Evolutionary conservation across 2,329 filamentous ascomycete species (phyloP), one percentile per base, ranked within the genome.

Genomic region (Fusarium sp.): DNA sequence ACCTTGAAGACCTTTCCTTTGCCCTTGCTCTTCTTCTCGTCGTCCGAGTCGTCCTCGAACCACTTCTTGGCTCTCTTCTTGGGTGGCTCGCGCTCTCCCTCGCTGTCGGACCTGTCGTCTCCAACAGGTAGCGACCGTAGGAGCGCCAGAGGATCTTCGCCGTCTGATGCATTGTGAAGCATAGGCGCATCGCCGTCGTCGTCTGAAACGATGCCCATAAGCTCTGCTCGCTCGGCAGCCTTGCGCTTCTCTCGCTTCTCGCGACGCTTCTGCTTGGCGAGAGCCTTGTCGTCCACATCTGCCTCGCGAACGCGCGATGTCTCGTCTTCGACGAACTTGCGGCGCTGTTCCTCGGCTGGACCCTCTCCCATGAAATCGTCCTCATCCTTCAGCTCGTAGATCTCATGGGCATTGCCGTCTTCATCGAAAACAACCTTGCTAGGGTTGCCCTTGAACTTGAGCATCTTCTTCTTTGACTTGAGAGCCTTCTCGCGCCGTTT

Each of bases 401-500:
- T 78, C 66, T 92, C 88, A 78, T 96, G 94, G 4, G 94, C 85
- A 65, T 92, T 90, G 71, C 94, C 95, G 32, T 97, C 93, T 47
- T 97, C 94, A 80, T 98, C 95, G 77, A 95, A 99, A 7, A 97
- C 85, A 9, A 97, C 82, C 77, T 96, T 97, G 40, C 88, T 90
- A 14, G 93, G 92, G 76, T 91, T 92, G 75, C 93, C 92, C 83
- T 94, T 96, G 83, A 93, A 92, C 77, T 97, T 96, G 75, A 93
- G 86, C 69, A 97, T 87, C 79, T 96, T 92, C 85, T 97, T 97
- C 85, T 97, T 98, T 20, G 92, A 96, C 75, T 91, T 91, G 69
- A 98, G 87, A n/a, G 97, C 87, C 82, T 97, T 98, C 81, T 97
- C 95, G 71, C 94, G 90, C 23, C 96, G 93, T 79, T 98, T 96